Conservation (phyloP, 345 rosid species). For the Pugionium dolabratum region DNA sequence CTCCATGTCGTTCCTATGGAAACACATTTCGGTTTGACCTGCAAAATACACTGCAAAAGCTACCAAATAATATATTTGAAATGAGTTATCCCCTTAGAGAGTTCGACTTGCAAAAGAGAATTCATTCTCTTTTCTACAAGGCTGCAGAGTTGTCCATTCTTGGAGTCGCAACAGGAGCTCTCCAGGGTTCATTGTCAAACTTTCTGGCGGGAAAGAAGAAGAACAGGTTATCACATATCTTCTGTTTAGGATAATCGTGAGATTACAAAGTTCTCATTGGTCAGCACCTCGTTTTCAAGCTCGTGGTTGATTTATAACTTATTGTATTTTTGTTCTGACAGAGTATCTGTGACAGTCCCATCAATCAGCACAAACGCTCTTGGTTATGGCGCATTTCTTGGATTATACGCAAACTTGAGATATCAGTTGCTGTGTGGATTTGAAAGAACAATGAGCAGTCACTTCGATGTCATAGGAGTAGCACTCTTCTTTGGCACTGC, state of each 20-base stretch:
- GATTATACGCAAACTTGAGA: constrained; percentile 78
- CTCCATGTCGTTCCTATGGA: constrained; percentile 95
- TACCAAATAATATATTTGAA: constrained; percentile 93
- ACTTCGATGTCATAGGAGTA: constrained; percentile 96
- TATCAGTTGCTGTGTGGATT: constrained; percentile 81
- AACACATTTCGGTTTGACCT: constrained; percentile 84
- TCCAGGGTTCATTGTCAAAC: constrained; percentile 81
- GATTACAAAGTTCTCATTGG: neutral
- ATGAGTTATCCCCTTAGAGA: constrained; percentile 88
- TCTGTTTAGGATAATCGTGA: neutral
- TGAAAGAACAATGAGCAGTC: constrained; percentile 66
- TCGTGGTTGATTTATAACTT: neutral
- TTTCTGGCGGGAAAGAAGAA: constrained; percentile 65
- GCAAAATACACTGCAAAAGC: constrained; percentile 94
- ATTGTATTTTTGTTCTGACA: constrained; percentile 38
- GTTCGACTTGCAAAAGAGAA: constrained; percentile 82
- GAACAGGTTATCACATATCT: constrained; percentile 55
- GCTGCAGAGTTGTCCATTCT: constrained; percentile 84
- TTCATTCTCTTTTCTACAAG: constrained; percentile 82
- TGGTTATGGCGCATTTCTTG: constrained; percentile 90
- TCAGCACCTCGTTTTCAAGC: constrained; percentile 8
- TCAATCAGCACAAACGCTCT: constrained; percentile 65
- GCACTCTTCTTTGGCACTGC: constrained; percentile 82
- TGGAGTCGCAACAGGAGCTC: constrained; percentile 75
- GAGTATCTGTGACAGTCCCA: constrained; percentile 81